phyloP scores from a whole-genome alignment of 371 early-diverging fungal species.

The Saksenaea vasiformis region DNA sequence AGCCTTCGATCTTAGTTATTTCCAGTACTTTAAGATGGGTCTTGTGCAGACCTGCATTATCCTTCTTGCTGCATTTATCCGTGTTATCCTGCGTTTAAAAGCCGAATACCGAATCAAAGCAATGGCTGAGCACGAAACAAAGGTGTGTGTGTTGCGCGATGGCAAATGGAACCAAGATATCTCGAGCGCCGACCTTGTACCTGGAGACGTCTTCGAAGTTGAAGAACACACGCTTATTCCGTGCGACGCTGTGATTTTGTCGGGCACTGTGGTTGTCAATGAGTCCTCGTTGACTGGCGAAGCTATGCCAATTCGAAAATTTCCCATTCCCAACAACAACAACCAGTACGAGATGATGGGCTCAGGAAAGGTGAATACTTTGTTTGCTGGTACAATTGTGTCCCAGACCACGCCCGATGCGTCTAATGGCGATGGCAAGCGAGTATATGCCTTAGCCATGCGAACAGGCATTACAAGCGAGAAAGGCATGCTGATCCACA shows the following conservation, averaged over 20 bases:
- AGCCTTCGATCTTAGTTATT: constrained; percentile 35
- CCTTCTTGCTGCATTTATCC: constrained; percentile 63
- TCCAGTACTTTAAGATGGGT: constrained; percentile 72
- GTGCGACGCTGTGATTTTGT: constrained; percentile 70
- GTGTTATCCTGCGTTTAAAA: constrained; percentile 56
- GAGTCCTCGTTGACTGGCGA: constrained; percentile 88
- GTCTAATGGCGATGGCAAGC: constrained; percentile 1
- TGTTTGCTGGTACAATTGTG: constrained; percentile 67
- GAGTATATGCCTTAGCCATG: constrained; percentile 57
- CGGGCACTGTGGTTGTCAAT: constrained; percentile 75
- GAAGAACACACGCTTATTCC: constrained; percentile 36
- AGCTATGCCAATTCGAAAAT: constrained; percentile 84
- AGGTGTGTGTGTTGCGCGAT: constrained; percentile 55
- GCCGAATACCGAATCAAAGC: constrained; percentile 63
- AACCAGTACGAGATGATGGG: constrained; percentile 32
- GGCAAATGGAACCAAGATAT: constrained; percentile 51
- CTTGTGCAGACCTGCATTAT: constrained; percentile 69
- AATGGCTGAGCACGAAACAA: constrained; percentile 59
- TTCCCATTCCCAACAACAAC: constrained; percentile 56
- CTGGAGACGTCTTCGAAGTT: constrained; percentile 65
- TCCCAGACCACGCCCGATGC: constrained; percentile 41
- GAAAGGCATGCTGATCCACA: constrained; percentile 77
- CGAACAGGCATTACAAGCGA: constrained; percentile 76
- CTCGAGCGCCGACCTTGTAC: constrained; percentile 57
- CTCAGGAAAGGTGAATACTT: constrained; percentile 51